Evolutionary conservation across 75 land plant species (phyloP).

Genomic region (Cupressus sempervirens): DNA sequence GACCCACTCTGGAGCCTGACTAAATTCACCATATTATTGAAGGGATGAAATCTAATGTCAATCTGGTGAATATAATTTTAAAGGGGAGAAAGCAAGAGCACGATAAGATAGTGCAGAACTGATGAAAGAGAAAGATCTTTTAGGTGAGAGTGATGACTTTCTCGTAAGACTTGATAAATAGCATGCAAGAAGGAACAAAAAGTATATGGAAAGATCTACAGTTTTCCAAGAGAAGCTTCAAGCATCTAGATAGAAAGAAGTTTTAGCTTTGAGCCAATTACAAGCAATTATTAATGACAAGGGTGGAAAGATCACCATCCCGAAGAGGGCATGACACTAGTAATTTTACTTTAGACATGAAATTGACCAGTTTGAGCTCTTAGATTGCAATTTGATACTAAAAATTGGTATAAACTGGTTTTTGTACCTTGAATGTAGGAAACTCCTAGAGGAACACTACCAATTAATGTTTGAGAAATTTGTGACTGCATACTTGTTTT

Average conservation of each 20-base stretch:
- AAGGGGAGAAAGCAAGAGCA: slow-evolving; percentile 29
- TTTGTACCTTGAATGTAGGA: background rate
- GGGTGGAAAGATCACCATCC: slow-evolving; percentile 49
- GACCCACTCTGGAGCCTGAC: too few relatives aligned
- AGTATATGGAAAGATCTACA: slow-evolving; percentile 20
- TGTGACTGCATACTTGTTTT: background rate
- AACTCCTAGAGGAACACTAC: background rate
- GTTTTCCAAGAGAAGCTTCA: slow-evolving; percentile 31
- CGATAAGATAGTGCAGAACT: slow-evolving; percentile 48
- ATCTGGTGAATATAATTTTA: too few relatives aligned
- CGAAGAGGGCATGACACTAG: slow-evolving; percentile 20
- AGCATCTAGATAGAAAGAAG: slow-evolving; percentile 33
- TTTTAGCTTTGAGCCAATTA: slow-evolving; percentile 44
- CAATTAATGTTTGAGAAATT: background rate
- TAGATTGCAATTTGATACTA: slow-evolving; percentile 3
- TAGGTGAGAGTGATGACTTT: slow-evolving; percentile 54
- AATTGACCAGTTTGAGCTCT: background rate
- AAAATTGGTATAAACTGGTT: background rate
- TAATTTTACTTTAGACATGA: background rate
- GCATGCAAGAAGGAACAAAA: slow-evolving; percentile 36
- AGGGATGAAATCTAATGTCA: too few relatives aligned
- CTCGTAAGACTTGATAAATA: slow-evolving; percentile 37
- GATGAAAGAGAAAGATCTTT: slow-evolving; percentile 33
- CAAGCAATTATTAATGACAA: slow-evolving; percentile 35
- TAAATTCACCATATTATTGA: too few relatives aligned